phyloP scores from a whole-genome alignment of 2,329 filamentous ascomycete species.

The Penicillium crustosum region DNA sequence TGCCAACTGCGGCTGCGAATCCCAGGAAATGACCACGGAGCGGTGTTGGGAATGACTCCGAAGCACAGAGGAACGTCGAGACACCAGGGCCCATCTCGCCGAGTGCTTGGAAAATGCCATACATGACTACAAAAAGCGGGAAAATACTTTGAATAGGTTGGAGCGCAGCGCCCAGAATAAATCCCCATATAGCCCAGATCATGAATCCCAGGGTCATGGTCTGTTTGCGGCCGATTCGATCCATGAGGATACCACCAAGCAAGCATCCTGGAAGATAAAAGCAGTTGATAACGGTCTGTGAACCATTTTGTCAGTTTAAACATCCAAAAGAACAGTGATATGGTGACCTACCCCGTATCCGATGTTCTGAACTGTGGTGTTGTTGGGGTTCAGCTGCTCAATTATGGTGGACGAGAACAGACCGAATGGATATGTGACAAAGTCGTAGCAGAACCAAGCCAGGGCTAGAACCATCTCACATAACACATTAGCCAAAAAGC shows the following conservation, averaged over 20 bases:
- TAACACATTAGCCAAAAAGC: background rate
- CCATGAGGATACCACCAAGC: slow-evolving; percentile 50
- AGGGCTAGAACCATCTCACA: slow-evolving; percentile 25
- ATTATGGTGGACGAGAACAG: slow-evolving; percentile 58
- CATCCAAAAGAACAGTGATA: background rate
- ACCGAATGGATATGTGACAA: slow-evolving; percentile 56
- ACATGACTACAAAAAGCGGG: slow-evolving; percentile 53
- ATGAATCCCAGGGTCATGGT: slow-evolving; percentile 53
- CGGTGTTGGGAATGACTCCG: slow-evolving; percentile 52
- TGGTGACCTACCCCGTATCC: slow-evolving; percentile 23
- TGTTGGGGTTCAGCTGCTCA: slow-evolving; percentile 41
- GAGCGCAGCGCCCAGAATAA: slow-evolving; percentile 52
- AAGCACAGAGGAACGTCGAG: slow-evolving; percentile 39
- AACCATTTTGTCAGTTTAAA: slow-evolving; percentile 13
- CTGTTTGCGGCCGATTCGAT: slow-evolving; percentile 51
- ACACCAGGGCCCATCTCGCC: slow-evolving; percentile 55
- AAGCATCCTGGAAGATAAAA: slow-evolving; percentile 54
- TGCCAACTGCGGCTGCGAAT: slow-evolving; percentile 49
- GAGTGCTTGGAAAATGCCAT: slow-evolving; percentile 51
- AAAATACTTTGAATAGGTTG: slow-evolving; percentile 48
- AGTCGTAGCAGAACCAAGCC: slow-evolving; percentile 58
- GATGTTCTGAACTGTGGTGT: slow-evolving; percentile 41
- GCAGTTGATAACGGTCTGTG: slow-evolving; percentile 51
- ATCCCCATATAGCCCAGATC: slow-evolving; percentile 49
- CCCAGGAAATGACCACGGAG: slow-evolving; percentile 53